Evolutionary conservation across 2,329 filamentous ascomycete genomes (phyloP).

Genomic region (Calonectria fujianensis): DNA sequence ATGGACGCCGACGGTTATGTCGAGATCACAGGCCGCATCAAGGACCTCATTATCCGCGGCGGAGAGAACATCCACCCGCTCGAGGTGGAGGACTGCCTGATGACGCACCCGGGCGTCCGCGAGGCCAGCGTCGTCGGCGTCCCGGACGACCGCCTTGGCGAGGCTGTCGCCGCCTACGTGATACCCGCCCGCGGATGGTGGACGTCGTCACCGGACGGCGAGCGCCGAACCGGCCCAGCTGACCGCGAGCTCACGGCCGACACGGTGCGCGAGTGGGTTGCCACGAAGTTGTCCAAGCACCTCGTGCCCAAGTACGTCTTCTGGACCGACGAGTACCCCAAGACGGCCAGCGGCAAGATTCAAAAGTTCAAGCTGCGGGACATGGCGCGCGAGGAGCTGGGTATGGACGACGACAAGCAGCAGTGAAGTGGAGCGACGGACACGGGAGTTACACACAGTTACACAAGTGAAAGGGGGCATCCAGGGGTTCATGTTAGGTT

Average conservation of each 20-base stretch:
- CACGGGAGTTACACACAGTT: background rate
- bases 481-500: constrained; percentile 16
- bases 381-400: constrained; percentile 68
- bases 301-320: constrained; percentile 94
- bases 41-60: constrained; percentile 95
- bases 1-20: constrained; percentile 92
- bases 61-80: constrained; percentile 98
- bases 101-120: constrained; percentile 80
- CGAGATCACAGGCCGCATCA: constrained; percentile 91
- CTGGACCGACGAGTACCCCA: constrained; percentile 89
- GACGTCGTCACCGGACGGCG: constrained; percentile 45
- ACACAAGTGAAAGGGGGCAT: background rate
- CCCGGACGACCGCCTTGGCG: constrained; percentile 87
- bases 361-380: constrained; percentile 93
- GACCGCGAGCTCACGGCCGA: constrained; percentile 69
- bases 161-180: constrained; percentile 90
- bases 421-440: constrained; percentile 21
- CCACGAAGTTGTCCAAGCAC: constrained; percentile 79
- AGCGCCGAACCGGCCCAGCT: constrained; percentile 51
- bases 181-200: constrained; percentile 66
- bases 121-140: constrained; percentile 91
- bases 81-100: constrained; percentile 92
- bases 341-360: constrained; percentile 97
- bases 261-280: constrained; percentile 83
- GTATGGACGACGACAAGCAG: constrained; percentile 21